phyloP scores from a whole-genome alignment of 1,139 yeast genomes.

The Nakaseomyces nivariensis region DNA sequence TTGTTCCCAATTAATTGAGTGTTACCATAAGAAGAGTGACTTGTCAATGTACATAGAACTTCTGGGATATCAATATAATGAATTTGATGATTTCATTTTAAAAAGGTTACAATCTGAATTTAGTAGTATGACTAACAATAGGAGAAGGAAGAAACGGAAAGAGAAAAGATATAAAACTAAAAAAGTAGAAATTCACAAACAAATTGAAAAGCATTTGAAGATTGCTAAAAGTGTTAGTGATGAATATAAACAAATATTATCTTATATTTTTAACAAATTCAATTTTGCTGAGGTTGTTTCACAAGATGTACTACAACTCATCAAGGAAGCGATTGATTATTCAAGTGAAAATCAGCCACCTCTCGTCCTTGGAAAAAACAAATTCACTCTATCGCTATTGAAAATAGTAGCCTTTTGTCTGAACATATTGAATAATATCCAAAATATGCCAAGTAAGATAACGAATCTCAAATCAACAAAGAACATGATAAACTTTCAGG shows the following conservation, averaged over 20 bases:
- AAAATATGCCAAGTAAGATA: no score
- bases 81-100: neutral
- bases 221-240: neutral
- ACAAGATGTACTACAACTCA: no score
- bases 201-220: neutral
- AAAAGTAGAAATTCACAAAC: neutral
- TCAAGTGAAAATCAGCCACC: no score
- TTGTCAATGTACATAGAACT: neutral
- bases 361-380: neutral
- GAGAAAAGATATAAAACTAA: neutral
- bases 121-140: neutral
- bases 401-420: neutral
- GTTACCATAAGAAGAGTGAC: neutral
- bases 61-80: neutral
- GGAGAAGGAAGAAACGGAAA: neutral
- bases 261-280: neutral
- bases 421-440: neutral
- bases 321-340: no score
- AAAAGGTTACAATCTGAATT: neutral
- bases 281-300: neutral
- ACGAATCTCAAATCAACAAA: no score
- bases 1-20: neutral
- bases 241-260: neutral
- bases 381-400: neutral
- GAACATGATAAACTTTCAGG: no score